A percentile compares a stretch with the other conserved stretches of the same genome.
These are phyloP conservation scores for Syzygium aqueum DNA, from an alignment of 345 rosid species.

Conservation along the genomic window DNA sequence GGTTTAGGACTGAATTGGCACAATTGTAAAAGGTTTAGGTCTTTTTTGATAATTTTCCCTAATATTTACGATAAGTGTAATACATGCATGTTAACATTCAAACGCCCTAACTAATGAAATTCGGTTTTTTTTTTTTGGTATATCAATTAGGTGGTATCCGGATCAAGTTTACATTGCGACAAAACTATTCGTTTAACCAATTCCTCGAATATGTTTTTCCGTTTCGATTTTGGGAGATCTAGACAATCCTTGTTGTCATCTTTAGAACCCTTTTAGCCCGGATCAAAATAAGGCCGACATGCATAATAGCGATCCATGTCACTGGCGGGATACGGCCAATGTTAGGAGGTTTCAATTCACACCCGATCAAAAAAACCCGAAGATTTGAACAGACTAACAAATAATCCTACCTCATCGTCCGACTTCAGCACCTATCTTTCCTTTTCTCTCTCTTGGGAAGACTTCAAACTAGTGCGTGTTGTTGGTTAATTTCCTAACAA, in stretches of 20 bases:
- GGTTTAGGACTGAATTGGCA: no score
- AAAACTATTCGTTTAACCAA: neutral
- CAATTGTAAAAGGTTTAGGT: no score
- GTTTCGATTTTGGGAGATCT: neutral
- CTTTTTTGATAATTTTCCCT: no score
- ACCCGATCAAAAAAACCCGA: neutral
- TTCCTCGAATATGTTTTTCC: neutral
- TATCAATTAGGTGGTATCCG: neutral
- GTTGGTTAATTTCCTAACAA: neutral
- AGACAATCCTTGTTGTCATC: neutral
- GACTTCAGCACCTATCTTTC: neutral
- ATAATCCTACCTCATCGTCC: neutral
- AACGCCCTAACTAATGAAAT: neutral
- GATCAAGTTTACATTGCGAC: neutral
- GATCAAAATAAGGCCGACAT: no score
- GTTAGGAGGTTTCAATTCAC: neutral
- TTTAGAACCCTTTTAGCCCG: neutral
- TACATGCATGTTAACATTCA: neutral
- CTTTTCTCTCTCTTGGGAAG: neutral
- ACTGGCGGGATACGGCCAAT: neutral
- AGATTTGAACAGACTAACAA: neutral
- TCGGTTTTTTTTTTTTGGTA: neutral
- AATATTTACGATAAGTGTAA: neutral
- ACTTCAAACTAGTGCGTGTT: neutral
- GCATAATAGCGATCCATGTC: neutral